Evolutionary conservation across 78 protist species (phyloP).

Genomic region (Dictyostelium discoideum): DNA sequence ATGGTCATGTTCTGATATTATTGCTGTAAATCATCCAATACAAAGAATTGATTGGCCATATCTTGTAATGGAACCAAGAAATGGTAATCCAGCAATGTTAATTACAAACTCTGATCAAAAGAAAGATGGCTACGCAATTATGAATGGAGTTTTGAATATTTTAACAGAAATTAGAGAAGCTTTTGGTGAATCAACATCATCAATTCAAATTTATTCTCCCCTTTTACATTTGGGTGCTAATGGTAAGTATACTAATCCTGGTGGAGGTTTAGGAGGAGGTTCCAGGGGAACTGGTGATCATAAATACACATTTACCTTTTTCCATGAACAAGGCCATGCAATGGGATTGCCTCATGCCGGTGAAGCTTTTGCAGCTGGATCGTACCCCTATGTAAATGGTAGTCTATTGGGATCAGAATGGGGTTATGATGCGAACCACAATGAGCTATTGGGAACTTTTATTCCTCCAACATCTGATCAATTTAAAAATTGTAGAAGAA

Average conservation of each 20-base stretch:
- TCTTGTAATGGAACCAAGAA: not conserved
- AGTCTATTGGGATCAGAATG: conserved; percentile 25
- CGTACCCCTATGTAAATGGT: conserved; percentile 25
- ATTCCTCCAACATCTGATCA: not conserved
- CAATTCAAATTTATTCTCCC: conserved; percentile 16
- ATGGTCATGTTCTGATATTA: conserved; percentile 2
- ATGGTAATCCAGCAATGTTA: not conserved
- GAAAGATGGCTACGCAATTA: conserved; percentile 6
- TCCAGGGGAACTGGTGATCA: conserved; percentile 33
- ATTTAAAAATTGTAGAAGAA: not conserved
- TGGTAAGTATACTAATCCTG: not conserved
- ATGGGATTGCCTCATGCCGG: conserved; percentile 27
- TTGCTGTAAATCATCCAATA: not conserved
- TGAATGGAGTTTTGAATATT: not conserved
- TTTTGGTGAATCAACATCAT: conserved; percentile 1
- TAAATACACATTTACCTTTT: not conserved
- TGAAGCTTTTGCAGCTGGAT: not conserved
- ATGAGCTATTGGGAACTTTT: conserved; percentile 6
- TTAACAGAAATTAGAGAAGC: not conserved
- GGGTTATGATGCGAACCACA: conserved; percentile 22
- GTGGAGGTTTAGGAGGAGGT: conserved; percentile 39
- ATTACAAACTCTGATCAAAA: not conserved
- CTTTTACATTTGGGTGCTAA: not conserved
- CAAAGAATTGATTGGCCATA: not conserved
- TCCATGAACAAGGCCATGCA: conserved; percentile 67